Evolutionary conservation across 495 filamentous ascomycete species (phyloP).

Genomic region (Talaromyces wortmannii): DNA sequence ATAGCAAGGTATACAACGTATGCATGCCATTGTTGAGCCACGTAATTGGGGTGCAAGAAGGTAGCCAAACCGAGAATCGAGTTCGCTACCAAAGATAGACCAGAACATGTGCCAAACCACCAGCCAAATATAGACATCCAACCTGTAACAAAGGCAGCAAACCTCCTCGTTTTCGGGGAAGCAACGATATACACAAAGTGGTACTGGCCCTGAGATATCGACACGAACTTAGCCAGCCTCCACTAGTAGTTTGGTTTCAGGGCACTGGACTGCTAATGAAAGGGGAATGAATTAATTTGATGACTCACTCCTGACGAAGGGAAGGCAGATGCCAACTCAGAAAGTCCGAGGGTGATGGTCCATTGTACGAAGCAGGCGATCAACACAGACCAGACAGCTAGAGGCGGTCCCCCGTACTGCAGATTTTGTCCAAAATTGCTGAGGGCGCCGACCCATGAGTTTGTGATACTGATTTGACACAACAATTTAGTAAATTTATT

Average conservation of each 20-base stretch:
- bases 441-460: slow-evolving; percentile 15
- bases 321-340: slow-evolving; percentile 40
- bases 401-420: neutral
- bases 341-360: slow-evolving; percentile 31
- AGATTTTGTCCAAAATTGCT: slow-evolving; percentile 3
- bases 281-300: neutral
- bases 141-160: slow-evolving; percentile 17
- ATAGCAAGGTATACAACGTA: slow-evolving; percentile 17
- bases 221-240: neutral
- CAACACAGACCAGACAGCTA: neutral
- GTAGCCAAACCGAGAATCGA: slow-evolving; percentile 14
- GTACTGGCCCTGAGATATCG: slow-evolving; percentile 27
- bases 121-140: slow-evolving; percentile 17
- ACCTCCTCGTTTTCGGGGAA: slow-evolving; percentile 5
- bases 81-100: slow-evolving; percentile 9
- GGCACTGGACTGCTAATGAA: neutral
- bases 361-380: slow-evolving; percentile 14
- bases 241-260: neutral
- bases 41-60: slow-evolving; percentile 17
- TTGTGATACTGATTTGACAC: slow-evolving; percentile 10
- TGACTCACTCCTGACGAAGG: slow-evolving; percentile 24
- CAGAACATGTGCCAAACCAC: slow-evolving; percentile 12
- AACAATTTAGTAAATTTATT: neutral
- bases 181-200: slow-evolving; percentile 34
- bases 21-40: slow-evolving; percentile 16